phyloP scores from a whole-genome alignment of 1,139 yeast genomes.

The Debaryomyces udenii region DNA sequence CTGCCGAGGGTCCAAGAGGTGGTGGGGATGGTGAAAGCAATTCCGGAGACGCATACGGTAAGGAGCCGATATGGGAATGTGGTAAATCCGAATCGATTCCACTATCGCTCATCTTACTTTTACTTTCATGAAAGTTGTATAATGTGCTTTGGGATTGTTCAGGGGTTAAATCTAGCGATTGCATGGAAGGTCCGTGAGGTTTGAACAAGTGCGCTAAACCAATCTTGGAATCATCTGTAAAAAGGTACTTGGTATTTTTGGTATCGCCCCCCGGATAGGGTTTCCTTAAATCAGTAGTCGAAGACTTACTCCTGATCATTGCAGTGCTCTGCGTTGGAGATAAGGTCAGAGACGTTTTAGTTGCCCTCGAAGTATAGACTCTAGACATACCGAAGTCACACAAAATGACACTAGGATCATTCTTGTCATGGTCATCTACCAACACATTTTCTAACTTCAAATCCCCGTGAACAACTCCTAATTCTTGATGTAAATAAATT shows the following conservation, averaged over 20 bases:
- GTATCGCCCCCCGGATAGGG: conserved; percentile 42
- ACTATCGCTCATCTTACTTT: conserved; percentile 6
- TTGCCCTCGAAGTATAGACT: conserved; percentile 34
- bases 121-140: conserved; percentile 7
- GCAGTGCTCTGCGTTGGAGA: conserved; percentile 11
- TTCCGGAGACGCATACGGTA: conserved; percentile 94
- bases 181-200: conserved; percentile 40
- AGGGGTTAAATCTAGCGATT: conserved; percentile 39
- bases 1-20: conserved; percentile 73
- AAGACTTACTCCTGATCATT: conserved; percentile 53
- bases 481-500: conserved; percentile 65
- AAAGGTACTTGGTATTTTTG: conserved; percentile 26
- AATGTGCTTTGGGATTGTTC: conserved; percentile 21
- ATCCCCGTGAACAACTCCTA: conserved; percentile 84
- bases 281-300: conserved; percentile 36
- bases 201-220: conserved; percentile 33
- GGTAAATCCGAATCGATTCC: conserved; percentile 50
- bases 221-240: conserved; percentile 37
- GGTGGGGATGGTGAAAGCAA: conserved; percentile 67
- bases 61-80: conserved; percentile 77
- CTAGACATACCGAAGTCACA: conserved; percentile 90
- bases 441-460: conserved; percentile 85
- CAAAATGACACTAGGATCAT: conserved; percentile 43
- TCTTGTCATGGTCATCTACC: conserved; percentile 43
- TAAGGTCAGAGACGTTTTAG: conserved; percentile 28